Evolutionary conservation across 2,329 filamentous ascomycete genomes (phyloP).

Genomic region (Ciborinia camelliae): DNA sequence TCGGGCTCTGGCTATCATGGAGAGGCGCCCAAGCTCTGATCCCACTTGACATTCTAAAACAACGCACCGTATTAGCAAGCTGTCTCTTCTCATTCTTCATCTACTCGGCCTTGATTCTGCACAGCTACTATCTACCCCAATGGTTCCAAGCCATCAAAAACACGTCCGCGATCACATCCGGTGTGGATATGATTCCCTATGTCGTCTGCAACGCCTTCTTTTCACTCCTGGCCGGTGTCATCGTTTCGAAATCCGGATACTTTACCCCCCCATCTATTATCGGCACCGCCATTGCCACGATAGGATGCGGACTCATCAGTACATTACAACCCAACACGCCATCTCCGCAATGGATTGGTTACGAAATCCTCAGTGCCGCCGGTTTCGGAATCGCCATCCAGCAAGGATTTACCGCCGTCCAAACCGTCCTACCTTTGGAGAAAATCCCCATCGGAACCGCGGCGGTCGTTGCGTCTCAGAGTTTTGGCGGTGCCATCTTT

Average conservation of each 20-base stretch:
- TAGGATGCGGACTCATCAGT: conserved; percentile 39
- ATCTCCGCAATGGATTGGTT: conserved; percentile 48
- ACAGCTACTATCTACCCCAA: conserved; percentile 35
- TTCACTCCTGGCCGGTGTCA: conserved; percentile 35
- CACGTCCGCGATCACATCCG: conserved; percentile 24
- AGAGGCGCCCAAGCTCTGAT: conserved; percentile 49
- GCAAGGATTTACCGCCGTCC: conserved; percentile 33
- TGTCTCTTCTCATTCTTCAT: conserved; percentile 30
- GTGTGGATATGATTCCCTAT: conserved; percentile 30
- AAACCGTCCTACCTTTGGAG: conserved; percentile 35
- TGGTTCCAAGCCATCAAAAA: conserved; percentile 33
- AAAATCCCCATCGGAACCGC: conserved; percentile 45
- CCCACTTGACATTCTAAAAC: conserved; percentile 40
- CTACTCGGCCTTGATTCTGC: conserved; percentile 21
- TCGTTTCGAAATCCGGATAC: conserved; percentile 38
- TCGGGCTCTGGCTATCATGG: conserved; percentile 38
- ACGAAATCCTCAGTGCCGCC: conserved; percentile 33
- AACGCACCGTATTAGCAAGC: conserved; percentile 38
- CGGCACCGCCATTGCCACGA: conserved; percentile 21
- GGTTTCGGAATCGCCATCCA: conserved; percentile 36
- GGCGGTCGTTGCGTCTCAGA: conserved; percentile 43
- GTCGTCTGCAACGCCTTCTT: conserved; percentile 32
- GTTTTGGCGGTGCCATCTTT: conserved; percentile 46
- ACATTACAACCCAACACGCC: conserved; percentile 36
- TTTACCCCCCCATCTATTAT: conserved; percentile 31